Conservation (phyloP, 1,284 basidiomycete genomes). For the Cutaneotrichosporon sp. region DNA sequence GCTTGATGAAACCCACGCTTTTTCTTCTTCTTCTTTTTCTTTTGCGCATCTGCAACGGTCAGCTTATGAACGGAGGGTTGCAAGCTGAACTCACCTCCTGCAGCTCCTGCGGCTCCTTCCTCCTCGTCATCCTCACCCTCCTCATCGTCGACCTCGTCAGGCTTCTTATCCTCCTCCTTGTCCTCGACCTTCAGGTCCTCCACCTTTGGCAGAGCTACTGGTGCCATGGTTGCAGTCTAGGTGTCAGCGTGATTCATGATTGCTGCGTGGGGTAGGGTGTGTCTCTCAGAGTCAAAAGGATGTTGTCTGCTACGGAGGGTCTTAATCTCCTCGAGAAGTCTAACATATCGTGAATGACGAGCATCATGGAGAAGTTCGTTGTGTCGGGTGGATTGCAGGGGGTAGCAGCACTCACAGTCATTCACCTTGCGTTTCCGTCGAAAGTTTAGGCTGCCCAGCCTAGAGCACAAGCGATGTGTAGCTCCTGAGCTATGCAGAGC, state of each 20-base stretch:
- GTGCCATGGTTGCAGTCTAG: conserved; percentile 24
- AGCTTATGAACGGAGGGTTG: neutral
- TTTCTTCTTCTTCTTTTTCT: conserved; percentile 92
- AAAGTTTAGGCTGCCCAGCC: too few relatives aligned
- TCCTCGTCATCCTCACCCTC: conserved; percentile 44
- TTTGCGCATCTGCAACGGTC: conserved; percentile 38
- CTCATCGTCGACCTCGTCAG: conserved; percentile 16
- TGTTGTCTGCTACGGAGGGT: conserved; percentile 31
- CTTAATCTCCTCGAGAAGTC: conserved; percentile 36
- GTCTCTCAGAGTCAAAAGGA: conserved; percentile 28
- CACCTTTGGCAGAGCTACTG: conserved; percentile 30
- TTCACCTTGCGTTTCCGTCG: neutral
- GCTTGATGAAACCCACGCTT: conserved; percentile 52
- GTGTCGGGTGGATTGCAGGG: neutral
- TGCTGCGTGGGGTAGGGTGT: neutral
- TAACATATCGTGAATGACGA: conserved; percentile 38
- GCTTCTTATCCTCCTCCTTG: conserved; percentile 35
- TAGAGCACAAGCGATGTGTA: neutral
- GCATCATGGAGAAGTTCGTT: conserved; percentile 18
- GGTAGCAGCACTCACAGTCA: neutral
- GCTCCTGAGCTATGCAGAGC: too few relatives aligned
- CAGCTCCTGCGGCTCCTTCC: conserved; percentile 39
- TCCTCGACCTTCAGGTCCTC: conserved; percentile 32
- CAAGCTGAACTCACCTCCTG: conserved; percentile 1
- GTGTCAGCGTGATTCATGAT: neutral